Percentiles rank a stretch among this genome's conserved stretches.
Evolutionary conservation across 2,329 filamentous ascomycete species (phyloP).

Genomic region (Diaporthe citriasiana): DNA sequence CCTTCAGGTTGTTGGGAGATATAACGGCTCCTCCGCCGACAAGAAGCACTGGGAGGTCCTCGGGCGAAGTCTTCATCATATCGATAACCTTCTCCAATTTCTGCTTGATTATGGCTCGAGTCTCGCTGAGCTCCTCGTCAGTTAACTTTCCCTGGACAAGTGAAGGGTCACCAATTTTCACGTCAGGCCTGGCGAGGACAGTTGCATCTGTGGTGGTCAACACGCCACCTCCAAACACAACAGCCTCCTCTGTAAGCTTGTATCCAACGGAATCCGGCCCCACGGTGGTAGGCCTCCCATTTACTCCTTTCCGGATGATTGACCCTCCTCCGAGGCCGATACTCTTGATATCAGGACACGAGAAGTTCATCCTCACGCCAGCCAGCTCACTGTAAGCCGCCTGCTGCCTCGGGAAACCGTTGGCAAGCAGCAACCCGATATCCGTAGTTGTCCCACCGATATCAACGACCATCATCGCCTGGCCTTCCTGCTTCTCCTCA

Average conservation of each 20-base stretch:
- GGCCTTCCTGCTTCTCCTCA: constrained; percentile 48
- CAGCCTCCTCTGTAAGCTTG: constrained; percentile 59
- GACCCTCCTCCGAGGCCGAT: constrained; percentile 69
- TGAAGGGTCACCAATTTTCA: constrained; percentile 58
- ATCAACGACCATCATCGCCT: constrained; percentile 72
- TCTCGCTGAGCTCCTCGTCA: constrained; percentile 53
- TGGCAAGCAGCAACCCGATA: constrained; percentile 71
- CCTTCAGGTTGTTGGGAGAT: constrained; percentile 66
- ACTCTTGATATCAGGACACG: constrained; percentile 69
- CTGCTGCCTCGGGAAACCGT: constrained; percentile 74
- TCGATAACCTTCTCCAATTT: constrained; percentile 71
- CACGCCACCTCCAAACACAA: constrained; percentile 64
- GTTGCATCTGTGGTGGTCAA: constrained; percentile 72
- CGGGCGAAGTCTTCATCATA: constrained; percentile 73
- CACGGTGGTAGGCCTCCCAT: constrained; percentile 53
- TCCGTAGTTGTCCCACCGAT: constrained; percentile 78
- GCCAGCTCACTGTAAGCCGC: constrained; percentile 73
- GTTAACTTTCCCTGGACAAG: constrained; percentile 53
- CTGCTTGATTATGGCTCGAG: constrained; percentile 58
- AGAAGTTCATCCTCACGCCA: constrained; percentile 74
- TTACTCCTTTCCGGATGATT: constrained; percentile 51
- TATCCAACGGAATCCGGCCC: constrained; percentile 67
- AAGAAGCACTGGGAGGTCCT: constrained; percentile 71
- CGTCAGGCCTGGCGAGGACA: constrained; percentile 51
- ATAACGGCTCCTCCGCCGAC: constrained; percentile 75